Evolutionary conservation across 192 early-diverging fungal species (phyloP).

Genomic region (Cladochytrium replicatum): DNA sequence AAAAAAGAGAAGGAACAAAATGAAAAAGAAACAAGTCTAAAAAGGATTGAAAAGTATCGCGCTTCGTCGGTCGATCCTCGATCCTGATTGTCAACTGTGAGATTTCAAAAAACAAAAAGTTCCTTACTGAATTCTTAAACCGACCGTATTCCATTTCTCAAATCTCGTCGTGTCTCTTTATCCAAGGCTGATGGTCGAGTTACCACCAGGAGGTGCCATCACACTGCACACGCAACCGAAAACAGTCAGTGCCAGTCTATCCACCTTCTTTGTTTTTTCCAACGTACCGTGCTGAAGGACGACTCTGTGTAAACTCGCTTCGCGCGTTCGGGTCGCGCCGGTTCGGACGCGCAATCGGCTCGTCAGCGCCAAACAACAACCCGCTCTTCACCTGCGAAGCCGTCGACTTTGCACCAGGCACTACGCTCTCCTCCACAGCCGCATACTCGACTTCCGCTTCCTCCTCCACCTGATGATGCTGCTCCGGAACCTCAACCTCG

Average conservation of each 20-base stretch:
- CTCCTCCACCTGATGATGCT: not conserved
- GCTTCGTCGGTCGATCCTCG: too few species aligned
- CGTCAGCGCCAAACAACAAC: not conserved
- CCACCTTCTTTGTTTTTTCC: not conserved
- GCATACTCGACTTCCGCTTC: not conserved
- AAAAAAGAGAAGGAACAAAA: too few species aligned
- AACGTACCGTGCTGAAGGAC: conserved; percentile 21
- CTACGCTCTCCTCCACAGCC: not conserved
- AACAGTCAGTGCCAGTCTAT: not conserved
- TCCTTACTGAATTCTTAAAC: too few species aligned
- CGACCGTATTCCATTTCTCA: too few species aligned
- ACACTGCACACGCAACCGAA: conserved; percentile 5
- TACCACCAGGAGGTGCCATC: conserved; percentile 24
- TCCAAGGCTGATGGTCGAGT: conserved; percentile 19
- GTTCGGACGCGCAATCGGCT: not conserved
- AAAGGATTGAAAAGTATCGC: too few species aligned
- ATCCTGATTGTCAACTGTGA: too few species aligned
- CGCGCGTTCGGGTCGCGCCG: conserved; percentile 22
- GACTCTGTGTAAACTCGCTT: conserved; percentile 10
- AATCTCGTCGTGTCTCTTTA: too few species aligned
- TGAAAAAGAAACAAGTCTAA: too few species aligned
- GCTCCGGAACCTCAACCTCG: conserved; percentile 10
- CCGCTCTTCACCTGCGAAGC: not conserved
- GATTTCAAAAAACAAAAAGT: not conserved
- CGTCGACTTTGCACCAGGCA: too few species aligned